Conservation (phyloP, 2,329 filamentous ascomycete species). For the Pestalotiopsis sp. region DNA sequence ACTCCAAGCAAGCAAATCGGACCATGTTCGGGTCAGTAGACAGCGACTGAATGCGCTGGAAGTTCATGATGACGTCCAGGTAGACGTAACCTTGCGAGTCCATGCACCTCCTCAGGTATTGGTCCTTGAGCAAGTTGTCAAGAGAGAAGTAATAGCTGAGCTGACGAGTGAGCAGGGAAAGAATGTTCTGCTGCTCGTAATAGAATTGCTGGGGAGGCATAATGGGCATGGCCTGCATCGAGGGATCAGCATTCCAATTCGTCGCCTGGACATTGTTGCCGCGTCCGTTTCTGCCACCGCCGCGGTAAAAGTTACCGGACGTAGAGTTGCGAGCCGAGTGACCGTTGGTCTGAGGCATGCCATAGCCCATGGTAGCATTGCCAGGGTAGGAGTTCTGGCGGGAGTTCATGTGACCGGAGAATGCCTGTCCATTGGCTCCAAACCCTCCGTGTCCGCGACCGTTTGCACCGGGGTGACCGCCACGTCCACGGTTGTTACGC, state of each 20-base stretch:
- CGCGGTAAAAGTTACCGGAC: not conserved
- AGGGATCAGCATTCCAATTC: constrained; percentile 9
- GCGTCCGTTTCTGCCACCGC: constrained; percentile 5
- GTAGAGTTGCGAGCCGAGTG: constrained; percentile 14
- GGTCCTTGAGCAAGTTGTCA: constrained; percentile 92
- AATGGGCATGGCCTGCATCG: constrained; percentile 7
- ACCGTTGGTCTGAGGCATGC: constrained; percentile 24
- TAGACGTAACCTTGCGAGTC: constrained; percentile 92
- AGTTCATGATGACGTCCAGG: constrained; percentile 77
- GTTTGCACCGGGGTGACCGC: constrained; percentile 33
- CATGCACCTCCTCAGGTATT: constrained; percentile 88
- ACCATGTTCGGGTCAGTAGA: constrained; percentile 75
- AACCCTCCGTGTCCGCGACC: constrained; percentile 20
- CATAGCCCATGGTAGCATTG: constrained; percentile 27
- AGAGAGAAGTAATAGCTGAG: constrained; percentile 97
- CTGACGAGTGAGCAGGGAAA: constrained; percentile 44
- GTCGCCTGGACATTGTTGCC: not conserved
- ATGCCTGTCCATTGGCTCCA: constrained; percentile 13
- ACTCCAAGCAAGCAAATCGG: constrained; percentile 74
- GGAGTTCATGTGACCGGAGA: not conserved
- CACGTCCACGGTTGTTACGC: constrained; percentile 50
- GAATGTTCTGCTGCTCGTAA: constrained; percentile 19
- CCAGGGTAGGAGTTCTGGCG: constrained; percentile 21
- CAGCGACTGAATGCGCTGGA: constrained; percentile 79
- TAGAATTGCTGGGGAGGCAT: constrained; percentile 7